These are phyloP conservation scores for Floccularia luteovirens DNA, from an alignment of 768 basidiomycete genomes.

Conservation along the genomic window DNA sequence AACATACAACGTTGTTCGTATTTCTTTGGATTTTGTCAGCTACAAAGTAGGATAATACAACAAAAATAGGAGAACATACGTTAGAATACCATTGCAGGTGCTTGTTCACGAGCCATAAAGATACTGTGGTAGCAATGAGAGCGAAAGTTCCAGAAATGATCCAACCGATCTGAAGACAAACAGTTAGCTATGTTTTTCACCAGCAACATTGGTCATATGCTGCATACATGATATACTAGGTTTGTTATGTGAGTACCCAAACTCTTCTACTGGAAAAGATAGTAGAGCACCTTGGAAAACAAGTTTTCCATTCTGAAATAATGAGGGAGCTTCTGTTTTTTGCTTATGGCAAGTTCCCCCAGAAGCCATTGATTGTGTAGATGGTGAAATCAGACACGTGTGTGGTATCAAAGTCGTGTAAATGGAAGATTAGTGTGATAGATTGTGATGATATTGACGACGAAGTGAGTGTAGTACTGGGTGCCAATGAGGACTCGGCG, in stretches of 20 bases:
- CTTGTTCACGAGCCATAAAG: constrained; percentile 68
- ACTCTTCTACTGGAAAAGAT: not conserved
- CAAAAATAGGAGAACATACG: constrained; percentile 25
- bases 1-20: constrained; percentile 57
- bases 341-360: constrained; percentile 25
- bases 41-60: not conserved
- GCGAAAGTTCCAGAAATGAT: constrained; percentile 56
- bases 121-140: constrained; percentile 43
- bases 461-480: too few relatives aligned
- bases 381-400: too few relatives aligned
- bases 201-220: constrained; percentile 1
- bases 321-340: constrained; percentile 38
- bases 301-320: constrained; percentile 55
- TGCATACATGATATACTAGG: constrained; percentile 49
- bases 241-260: not conserved
- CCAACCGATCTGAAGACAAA: constrained; percentile 52
- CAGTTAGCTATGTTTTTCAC: not conserved
- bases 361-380: not conserved
- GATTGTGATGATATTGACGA: too few relatives aligned
- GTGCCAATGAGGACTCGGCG: too few relatives aligned
- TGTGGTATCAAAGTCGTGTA: too few relatives aligned
- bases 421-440: too few relatives aligned
- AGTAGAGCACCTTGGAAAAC: constrained; percentile 48
- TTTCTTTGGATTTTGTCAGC: constrained; percentile 35
- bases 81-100: constrained; percentile 70